Evolutionary conservation across 495 filamentous ascomycete genomes (phyloP).

Genomic region (Trichoderma virens): DNA sequence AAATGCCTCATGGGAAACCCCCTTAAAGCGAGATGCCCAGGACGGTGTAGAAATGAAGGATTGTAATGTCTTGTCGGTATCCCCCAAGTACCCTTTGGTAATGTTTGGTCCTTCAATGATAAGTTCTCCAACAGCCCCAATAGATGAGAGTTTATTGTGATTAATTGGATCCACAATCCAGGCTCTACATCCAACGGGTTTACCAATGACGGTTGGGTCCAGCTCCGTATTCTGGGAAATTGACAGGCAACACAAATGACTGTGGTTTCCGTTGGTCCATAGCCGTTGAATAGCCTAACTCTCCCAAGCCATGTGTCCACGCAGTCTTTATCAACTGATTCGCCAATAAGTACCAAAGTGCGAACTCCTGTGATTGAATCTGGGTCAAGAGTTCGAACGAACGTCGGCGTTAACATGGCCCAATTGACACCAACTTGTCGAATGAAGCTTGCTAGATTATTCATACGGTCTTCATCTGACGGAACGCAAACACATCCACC

Average conservation of each 20-base stretch:
- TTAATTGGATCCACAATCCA: neutral
- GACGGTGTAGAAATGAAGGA: no score
- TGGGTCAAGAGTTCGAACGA: neutral
- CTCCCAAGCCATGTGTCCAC: neutral
- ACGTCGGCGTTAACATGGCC: neutral
- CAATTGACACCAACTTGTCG: no score
- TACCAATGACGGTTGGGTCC: no score
- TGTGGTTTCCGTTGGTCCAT: neutral
- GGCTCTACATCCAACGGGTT: neutral
- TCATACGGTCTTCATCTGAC: no score
- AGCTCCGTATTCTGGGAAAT: neutral
- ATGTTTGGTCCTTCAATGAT: neutral
- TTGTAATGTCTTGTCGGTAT: neutral
- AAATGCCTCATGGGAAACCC: neutral
- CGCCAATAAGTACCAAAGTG: neutral
- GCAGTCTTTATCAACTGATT: neutral
- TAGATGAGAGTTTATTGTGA: neutral
- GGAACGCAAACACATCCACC: no score
- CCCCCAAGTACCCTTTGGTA: neutral
- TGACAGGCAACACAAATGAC: neutral
- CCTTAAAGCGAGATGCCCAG: no score
- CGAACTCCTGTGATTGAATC: neutral
- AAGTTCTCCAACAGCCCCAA: neutral
- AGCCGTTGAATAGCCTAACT: neutral
- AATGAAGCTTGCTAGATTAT: no score